Base-by-base conservation (phyloP, 2,329 filamentous ascomycete genomes). In the Stachybotrys elegans region DNA sequence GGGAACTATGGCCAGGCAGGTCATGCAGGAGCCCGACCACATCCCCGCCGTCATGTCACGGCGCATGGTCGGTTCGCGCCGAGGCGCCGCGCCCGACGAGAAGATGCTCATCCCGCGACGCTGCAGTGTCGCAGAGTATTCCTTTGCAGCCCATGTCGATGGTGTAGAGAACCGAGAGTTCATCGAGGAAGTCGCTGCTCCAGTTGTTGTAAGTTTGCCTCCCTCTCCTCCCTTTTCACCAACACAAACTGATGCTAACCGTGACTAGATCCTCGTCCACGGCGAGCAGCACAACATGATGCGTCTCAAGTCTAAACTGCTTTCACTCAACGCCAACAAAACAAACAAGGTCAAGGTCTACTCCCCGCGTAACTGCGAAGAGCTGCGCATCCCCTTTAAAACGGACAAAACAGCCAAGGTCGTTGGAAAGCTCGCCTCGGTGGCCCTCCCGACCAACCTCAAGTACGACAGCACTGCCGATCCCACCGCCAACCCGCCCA, bases 211-310 rank as follows among this genome's bases (percentile, higher is more conserved):
- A 77, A 71, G 87, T 83, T 37, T 20, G 20, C 29, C 5, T 45
- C 17, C 16, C n/a, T 16, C 25, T 27, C 13, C 17, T 36, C 19
- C 6, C 22, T 16, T 35, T 38, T 17, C 8, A 8, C 11, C 17
- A 14, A 14, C 9, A 17, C 12, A 9, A 14, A 14, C 32, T 7
- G 16, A 9, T 8, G 11, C 16, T 35, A 7, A 8, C 8, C 17
- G 32, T 22, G 39, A 8, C 27, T 47, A 92, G 87, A 96, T 98
- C 48, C 79, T 98, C 23, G 93, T 98, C 3, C 93, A 98, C 55
- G 93, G 93, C 44, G 93, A 98, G 62, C 90, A 93, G 57, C 89
- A 95, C 61, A 95, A 97, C 61, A 97, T 97, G 90, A 95, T 93
- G 78, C 84, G 93, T 43, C 73, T 98, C 22, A 95, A 95, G 64